Conservation (phyloP, 306 rosid species). For the Lathyrus oleraceus region DNA sequence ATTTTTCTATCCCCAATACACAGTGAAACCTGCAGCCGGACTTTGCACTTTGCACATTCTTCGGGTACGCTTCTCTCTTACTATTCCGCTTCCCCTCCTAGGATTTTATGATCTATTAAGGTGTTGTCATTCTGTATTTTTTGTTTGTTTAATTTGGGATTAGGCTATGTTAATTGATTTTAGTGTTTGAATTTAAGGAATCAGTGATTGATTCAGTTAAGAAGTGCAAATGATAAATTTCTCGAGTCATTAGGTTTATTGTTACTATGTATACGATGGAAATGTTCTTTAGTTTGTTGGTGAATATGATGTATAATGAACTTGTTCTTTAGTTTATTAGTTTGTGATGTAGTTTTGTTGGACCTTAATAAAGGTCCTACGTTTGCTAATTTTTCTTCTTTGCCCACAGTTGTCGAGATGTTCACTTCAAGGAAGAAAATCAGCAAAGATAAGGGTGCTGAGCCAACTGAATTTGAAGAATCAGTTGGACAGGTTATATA, state of each 20-base stretch:
- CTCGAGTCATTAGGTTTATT: not conserved
- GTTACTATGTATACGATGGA: not conserved
- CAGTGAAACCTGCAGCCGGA: too few species aligned
- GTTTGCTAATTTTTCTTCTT: not conserved
- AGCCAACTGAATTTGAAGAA: conserved; percentile 73
- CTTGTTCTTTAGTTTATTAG: too few species aligned
- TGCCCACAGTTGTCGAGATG: conserved; percentile 48
- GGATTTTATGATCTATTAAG: too few species aligned
- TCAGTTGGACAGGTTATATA: conserved; percentile 64
- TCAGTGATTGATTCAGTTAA: not conserved
- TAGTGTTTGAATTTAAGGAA: not conserved
- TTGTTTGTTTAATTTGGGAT: too few species aligned
- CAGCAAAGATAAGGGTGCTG: conserved; percentile 67
- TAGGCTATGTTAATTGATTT: too few species aligned
- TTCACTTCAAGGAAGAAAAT: conserved; percentile 69
- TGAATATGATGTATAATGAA: not conserved
- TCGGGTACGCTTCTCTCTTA: too few species aligned
- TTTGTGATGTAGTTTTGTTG: not conserved
- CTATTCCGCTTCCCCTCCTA: too few species aligned
- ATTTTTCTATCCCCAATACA: too few species aligned
- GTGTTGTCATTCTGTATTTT: too few species aligned
- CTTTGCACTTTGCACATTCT: too few species aligned
- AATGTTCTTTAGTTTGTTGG: not conserved
- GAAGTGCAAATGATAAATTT: not conserved
- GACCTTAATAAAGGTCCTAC: not conserved